These are phyloP conservation scores for Sphagnum magellanicum DNA, from an alignment of 228 moss, liverwort and hornwort genomes.

Conservation along the genomic window DNA sequence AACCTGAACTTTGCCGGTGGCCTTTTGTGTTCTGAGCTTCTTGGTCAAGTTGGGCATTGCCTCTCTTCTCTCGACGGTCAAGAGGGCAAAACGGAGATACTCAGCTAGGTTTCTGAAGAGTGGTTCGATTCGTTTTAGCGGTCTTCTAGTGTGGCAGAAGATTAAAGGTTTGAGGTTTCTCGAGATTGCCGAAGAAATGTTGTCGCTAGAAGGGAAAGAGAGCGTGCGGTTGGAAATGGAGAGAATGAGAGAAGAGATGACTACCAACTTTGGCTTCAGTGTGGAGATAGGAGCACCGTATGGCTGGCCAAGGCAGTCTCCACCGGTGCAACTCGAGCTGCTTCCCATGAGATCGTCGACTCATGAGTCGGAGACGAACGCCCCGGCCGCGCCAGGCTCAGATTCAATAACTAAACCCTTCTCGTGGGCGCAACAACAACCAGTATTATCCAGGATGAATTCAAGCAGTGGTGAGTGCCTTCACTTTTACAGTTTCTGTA, in stretches of 20 bases:
- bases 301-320: slow-evolving; percentile 24
- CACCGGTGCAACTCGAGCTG: slow-evolving; percentile 44
- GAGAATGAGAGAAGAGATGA: slow-evolving; percentile 33
- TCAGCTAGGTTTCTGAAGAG: too few relatives aligned
- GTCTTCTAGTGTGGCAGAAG: too few relatives aligned
- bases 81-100: too few relatives aligned
- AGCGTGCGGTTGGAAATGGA: slow-evolving; percentile 37
- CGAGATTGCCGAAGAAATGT: slow-evolving; percentile 12
- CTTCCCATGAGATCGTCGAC: slow-evolving; percentile 35
- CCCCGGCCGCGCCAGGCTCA: not conserved
- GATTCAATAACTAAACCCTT: slow-evolving; percentile 12
- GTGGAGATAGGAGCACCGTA: slow-evolving; percentile 26
- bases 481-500: not conserved
- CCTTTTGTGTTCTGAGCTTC: too few relatives aligned
- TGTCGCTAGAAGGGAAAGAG: slow-evolving; percentile 32
- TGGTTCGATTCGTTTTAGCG: too few relatives aligned
- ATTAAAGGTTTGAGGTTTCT: too few relatives aligned
- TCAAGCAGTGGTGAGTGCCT: slow-evolving; percentile 33
- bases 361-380: slow-evolving; percentile 8
- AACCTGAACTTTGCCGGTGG: too few relatives aligned
- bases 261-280: slow-evolving; percentile 28
- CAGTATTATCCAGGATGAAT: slow-evolving; percentile 35
- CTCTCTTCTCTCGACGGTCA: too few relatives aligned
- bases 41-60: too few relatives aligned
- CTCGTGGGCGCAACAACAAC: slow-evolving; percentile 23